Evolutionary conservation across 148 eudicot species (phyloP), one percentile per base, ranked within the genome.

Genomic region (Chenopodium formosanum): DNA sequence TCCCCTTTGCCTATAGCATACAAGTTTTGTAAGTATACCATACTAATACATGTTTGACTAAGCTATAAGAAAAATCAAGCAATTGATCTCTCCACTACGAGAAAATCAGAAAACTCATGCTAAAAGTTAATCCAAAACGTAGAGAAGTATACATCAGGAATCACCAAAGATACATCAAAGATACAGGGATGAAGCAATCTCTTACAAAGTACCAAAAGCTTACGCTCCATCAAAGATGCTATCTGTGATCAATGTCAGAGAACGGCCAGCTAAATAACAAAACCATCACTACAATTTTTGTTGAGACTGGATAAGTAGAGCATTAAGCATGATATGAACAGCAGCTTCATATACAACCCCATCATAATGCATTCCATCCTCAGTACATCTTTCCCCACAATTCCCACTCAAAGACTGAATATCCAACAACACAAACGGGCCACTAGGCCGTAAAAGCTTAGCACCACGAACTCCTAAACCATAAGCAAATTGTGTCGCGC

Each of bases 361-460:
- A 81, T 89, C 82, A 80, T 90, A 96, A 86, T 96, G 99, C 99
- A 96, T 94, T 32, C 99, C 99, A 79, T 96, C 99, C 62, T 73
- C 82, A 11, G 99, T 90, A 83, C 99, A 96, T 56, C 31, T 82
- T 32, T 32, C 79, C 69, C 98, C 98, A 81, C 99, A 96, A 79
- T 82, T 89, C 58, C 52, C 81, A 85, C 90, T 92, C 90, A 96
- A 83, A 10, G 82, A 82, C 72, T 80, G 84, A 44, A 90, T 82
- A 88, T 94, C 93, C 72, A 96, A 84, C 76, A 92, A 80, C 75
- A 93, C 79, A 64, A 92, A 86, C 0, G 95, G 97, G 11, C 97
- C 99, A 79, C 87, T 86, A n/a, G 91, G 89, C 34, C 91, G 87
- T 90, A 96, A 84, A 6, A 96, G 82, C 86, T 91, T 86, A 81